Conservation (phyloP, 176 grass and related monocot species). For the Carex myosuroides region DNA sequence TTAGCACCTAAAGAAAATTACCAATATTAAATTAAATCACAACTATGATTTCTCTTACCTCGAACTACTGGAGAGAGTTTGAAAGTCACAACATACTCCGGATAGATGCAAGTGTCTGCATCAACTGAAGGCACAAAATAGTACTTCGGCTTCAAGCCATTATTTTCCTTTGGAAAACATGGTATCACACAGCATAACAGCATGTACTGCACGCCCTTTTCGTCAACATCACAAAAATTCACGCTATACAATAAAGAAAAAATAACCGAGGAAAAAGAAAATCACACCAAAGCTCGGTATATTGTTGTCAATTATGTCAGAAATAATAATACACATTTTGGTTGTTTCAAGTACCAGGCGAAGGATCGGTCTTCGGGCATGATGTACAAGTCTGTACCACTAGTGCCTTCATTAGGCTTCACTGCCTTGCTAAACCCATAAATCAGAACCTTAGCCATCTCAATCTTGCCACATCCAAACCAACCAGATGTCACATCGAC, state of each 20-base stretch:
- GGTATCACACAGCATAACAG: conserved; percentile 64
- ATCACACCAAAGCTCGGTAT: background rate
- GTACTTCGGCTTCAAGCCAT: conserved; percentile 48
- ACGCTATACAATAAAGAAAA: conserved; percentile 34
- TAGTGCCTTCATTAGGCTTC: conserved; percentile 35
- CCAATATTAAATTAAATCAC: conserved; percentile 24
- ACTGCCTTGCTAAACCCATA: conserved; percentile 48
- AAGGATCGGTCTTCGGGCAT: conserved; percentile 62
- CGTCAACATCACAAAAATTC: conserved; percentile 83
- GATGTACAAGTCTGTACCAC: conserved; percentile 48
- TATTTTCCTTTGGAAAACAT: conserved; percentile 48
- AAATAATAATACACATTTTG: background rate
- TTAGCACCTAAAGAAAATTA: conserved; percentile 6
- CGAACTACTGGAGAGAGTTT: conserved; percentile 52
- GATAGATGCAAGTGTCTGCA: conserved; percentile 48
- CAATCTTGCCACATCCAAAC: conserved; percentile 64
- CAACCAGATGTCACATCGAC: conserved; percentile 61
- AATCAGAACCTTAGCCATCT: conserved; percentile 67
- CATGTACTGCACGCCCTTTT: conserved; percentile 88
- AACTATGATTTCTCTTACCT: conserved; percentile 38
- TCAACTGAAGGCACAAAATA: conserved; percentile 54
- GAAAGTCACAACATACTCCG: conserved; percentile 72
- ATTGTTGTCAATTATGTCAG: background rate
- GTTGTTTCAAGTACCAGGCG: conserved; percentile 42
- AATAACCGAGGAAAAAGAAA: background rate